Conservation (phyloP, 345 rosid species). For the Lepidium didymum region DNA sequence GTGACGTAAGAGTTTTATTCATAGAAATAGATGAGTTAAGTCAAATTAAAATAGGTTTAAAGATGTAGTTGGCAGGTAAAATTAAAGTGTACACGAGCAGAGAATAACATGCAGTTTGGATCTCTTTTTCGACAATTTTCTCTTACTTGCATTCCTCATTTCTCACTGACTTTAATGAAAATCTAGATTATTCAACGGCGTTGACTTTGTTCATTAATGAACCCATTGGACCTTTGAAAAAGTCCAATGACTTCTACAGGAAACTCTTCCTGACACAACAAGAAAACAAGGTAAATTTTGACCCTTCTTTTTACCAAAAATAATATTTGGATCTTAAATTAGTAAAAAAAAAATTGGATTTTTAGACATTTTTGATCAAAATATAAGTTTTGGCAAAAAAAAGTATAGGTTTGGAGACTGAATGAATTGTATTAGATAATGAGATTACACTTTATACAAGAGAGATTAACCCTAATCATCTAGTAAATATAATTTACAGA, state of each 20-base stretch:
- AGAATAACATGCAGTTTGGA: background rate
- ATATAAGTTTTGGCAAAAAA: too few species aligned
- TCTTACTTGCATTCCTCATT: background rate
- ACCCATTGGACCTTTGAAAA: constrained; percentile 13
- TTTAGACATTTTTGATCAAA: too few species aligned
- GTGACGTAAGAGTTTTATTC: background rate
- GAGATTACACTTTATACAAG: too few species aligned
- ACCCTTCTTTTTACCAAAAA: too few species aligned
- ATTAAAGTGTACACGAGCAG: background rate
- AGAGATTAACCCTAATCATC: too few species aligned
- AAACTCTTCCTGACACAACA: too few species aligned
- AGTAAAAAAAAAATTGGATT: background rate
- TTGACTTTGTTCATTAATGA: constrained; percentile 10
- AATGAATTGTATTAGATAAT: too few species aligned
- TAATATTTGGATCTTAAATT: too few species aligned
- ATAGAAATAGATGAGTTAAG: background rate
- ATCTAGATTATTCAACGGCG: constrained; percentile 1
- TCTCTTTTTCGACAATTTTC: constrained; percentile 5
- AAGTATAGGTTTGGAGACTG: too few species aligned
- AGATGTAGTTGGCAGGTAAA: background rate
- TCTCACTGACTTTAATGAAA: constrained; percentile 9
- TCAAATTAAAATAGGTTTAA: background rate
- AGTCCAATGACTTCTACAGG: too few species aligned
- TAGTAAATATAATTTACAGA: too few species aligned
- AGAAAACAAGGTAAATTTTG: too few species aligned